Percentiles rank a stretch among this genome's conserved stretches.
These are phyloP conservation scores for Selaginella moellendorffii DNA, from an alignment of 75 land plant genomes.

Conservation along the genomic window DNA sequence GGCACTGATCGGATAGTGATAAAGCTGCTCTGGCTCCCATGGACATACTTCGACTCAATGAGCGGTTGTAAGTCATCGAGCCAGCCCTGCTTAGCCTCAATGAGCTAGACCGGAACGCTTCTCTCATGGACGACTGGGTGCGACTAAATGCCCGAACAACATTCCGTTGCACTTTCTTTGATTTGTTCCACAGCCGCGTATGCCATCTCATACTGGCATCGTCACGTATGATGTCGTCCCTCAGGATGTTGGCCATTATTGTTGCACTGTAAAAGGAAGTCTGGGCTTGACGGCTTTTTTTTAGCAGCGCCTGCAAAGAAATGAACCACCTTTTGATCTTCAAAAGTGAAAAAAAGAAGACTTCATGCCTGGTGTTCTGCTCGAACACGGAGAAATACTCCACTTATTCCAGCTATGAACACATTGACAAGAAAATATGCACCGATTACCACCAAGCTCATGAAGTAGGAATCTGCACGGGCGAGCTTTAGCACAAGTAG, in stretches of 20 bases:
- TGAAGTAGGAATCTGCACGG: conserved; percentile 24
- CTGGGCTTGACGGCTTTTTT: conserved; percentile 11
- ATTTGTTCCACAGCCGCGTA: conserved; percentile 10
- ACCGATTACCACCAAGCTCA: conserved; percentile 24
- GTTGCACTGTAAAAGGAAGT: conserved; percentile 26
- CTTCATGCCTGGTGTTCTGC: conserved; percentile 32
- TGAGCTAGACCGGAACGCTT: not conserved
- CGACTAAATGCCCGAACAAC: not conserved
- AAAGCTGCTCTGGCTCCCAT: not conserved
- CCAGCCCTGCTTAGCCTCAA: not conserved
- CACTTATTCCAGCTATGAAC: conserved; percentile 32
- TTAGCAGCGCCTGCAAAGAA: not conserved
- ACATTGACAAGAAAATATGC: conserved; percentile 23
- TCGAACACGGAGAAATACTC: conserved; percentile 28
- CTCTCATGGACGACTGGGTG: not conserved
- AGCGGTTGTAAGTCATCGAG: not conserved
- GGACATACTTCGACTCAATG: not conserved
- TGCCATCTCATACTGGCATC: conserved; percentile 16
- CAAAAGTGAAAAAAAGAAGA: too few relatives aligned
- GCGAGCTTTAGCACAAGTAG: not conserved
- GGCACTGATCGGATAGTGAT: not conserved
- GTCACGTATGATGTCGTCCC: conserved; percentile 20
- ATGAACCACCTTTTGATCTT: too few relatives aligned
- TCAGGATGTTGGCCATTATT: conserved; percentile 23
- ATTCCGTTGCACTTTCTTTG: not conserved